A percentile compares a stretch with the other conserved stretches of the same genome.
These are phyloP conservation scores for Neurospora sp. DNA, from an alignment of 495 filamentous ascomycete genomes.

Conservation along the genomic window DNA sequence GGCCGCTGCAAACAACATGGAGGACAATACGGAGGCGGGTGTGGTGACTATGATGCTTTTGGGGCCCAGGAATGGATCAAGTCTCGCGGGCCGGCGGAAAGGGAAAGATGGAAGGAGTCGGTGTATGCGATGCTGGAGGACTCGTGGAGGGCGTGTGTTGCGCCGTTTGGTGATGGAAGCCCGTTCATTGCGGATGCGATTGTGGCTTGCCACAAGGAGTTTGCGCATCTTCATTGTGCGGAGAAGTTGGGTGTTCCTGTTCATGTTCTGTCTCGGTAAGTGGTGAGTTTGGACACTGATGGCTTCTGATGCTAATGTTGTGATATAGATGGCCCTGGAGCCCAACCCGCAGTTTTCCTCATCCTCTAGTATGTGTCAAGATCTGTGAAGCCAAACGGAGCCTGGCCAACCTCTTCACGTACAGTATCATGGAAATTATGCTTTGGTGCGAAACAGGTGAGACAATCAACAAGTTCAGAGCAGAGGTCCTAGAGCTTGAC, in stretches of 20 bases:
- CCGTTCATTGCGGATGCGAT: constrained; percentile 59
- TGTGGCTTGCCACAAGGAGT: constrained; percentile 58
- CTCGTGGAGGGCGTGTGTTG: constrained; percentile 55
- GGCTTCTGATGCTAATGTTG: neutral
- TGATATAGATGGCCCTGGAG: constrained; percentile 2
- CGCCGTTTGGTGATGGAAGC: constrained; percentile 31
- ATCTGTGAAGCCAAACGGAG: constrained; percentile 39
- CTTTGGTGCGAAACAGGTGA: constrained; percentile 45
- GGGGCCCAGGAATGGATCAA: constrained; percentile 24
- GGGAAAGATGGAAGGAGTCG: constrained; percentile 38
- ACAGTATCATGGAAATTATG: constrained; percentile 52
- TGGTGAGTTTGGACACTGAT: neutral
- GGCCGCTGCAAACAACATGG: neutral
- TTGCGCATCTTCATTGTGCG: constrained; percentile 55
- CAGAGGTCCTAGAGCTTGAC: constrained; percentile 44
- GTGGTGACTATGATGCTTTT: constrained; percentile 52
- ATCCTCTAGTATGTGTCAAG: constrained; percentile 51
- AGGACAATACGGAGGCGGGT: constrained; percentile 30
- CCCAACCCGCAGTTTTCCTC: constrained; percentile 35
- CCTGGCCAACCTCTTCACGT: constrained; percentile 53
- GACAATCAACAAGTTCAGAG: constrained; percentile 45
- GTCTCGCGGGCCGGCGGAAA: constrained; percentile 45
- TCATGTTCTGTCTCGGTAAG: constrained; percentile 45
- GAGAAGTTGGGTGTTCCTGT: constrained; percentile 47
- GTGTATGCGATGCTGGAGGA: constrained; percentile 53